Base-by-base conservation (phyloP, 805 yeast genomes). In the Wickerhamiella lipophila region DNA sequence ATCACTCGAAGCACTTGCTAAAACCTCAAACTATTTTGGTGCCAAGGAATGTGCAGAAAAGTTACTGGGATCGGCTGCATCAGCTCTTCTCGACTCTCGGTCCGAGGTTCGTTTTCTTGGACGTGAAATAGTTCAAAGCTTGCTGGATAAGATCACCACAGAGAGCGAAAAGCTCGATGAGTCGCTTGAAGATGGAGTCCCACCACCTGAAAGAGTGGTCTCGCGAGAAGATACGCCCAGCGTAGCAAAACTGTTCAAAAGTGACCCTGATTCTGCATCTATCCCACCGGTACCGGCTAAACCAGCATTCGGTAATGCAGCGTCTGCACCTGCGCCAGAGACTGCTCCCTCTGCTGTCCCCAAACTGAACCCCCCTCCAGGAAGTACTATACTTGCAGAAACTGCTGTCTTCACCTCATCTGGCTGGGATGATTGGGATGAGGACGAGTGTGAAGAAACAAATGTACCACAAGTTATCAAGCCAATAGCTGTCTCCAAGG, bases 11-110 rank as follows among this genome's bases (percentile, higher is more conserved):
- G 94, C 95, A 0, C 75, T 89, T 53, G 77, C 75, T 38, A 68
- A 72, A 12, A 74, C 83, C 13, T 67, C 80, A 21, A 81, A 78
- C 6, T 75, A 72, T 39, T 87, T 88, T 56, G 67, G 81, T 1
- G 78, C 87, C 0, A 82, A 77, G 13, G 80, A 85, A 40, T 80
- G 86, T 49, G 83, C 94, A 50, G 78, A 80, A 21, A 84, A 81
- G 60, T 75, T 88, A 15, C 66, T 92, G 49, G 89, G 95, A 0
- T 85, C 86, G 2, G 74, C 92, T 49, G 87, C 95, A 0, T 83
- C 92, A 0, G 77, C 92, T 1, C 67, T 89, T 49, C 72, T 89
- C 59, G 97, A 92, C 63, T 73, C 72, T 48, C 81, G 85, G 9
- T 65, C 68, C 5, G 73, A 75, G 47, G 88, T 89, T 2, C 71